A percentile compares a stretch with the other conserved stretches of the same genome.
Evolutionary conservation across 495 filamentous ascomycete species (phyloP).

Genomic region (Collariella sp.): DNA sequence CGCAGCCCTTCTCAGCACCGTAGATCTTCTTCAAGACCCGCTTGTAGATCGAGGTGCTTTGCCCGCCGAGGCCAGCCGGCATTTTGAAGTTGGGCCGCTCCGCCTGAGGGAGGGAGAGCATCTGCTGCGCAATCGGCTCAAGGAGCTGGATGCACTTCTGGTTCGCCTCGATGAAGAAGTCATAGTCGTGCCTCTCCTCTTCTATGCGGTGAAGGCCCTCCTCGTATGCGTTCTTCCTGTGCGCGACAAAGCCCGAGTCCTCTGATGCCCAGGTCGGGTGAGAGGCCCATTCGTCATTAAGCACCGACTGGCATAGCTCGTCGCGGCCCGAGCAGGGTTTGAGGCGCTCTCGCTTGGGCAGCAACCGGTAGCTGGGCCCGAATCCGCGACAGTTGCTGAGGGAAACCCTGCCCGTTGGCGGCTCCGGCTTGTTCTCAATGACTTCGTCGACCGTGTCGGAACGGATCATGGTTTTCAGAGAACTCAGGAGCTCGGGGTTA

Average conservation of each 20-base stretch:
- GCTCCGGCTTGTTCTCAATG: slow-evolving; percentile 68
- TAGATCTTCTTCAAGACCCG: slow-evolving; percentile 99
- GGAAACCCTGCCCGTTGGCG: slow-evolving; percentile 66
- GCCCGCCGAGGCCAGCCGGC: slow-evolving; percentile 75
- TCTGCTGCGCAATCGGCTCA: slow-evolving; percentile 84
- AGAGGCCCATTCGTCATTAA: slow-evolving; percentile 98
- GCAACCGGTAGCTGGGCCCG: slow-evolving; percentile 86
- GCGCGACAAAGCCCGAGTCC: slow-evolving; percentile 95
- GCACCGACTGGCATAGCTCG: slow-evolving; percentile 78
- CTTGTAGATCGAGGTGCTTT: slow-evolving; percentile 92
- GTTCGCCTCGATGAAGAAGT: slow-evolving; percentile 94
- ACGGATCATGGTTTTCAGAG: slow-evolving; percentile 71
- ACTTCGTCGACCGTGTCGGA: slow-evolving; percentile 63
- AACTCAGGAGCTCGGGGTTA: slow-evolving; percentile 77
- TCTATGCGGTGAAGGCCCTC: slow-evolving; percentile 92
- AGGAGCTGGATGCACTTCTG: slow-evolving; percentile 87
- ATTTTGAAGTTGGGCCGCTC: slow-evolving; percentile 69
- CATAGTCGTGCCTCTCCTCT: slow-evolving; percentile 97
- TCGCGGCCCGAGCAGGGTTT: slow-evolving; percentile 89
- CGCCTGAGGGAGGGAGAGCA: slow-evolving; percentile 60
- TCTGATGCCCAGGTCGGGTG: slow-evolving; percentile 99
- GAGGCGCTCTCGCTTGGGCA: slow-evolving; percentile 80
- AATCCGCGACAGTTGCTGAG: slow-evolving; percentile 88
- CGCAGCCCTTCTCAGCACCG: slow-evolving; percentile 68
- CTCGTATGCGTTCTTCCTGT: slow-evolving; percentile 90